Conservation (phyloP, 1,284 basidiomycete genomes). For the Termitomyces sp. region DNA sequence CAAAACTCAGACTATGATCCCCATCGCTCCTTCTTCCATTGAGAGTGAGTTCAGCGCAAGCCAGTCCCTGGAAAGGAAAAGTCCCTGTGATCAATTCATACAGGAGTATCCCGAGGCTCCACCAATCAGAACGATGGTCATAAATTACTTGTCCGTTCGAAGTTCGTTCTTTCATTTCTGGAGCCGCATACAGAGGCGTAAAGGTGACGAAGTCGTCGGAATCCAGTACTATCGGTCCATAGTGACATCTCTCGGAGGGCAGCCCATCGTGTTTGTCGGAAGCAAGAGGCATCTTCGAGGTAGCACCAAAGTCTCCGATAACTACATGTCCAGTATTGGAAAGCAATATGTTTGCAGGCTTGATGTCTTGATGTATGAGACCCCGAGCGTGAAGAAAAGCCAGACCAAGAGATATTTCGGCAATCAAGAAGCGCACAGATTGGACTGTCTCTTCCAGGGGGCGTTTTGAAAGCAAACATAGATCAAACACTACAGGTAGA, state of each 20-base stretch:
- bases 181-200: constrained; percentile 38
- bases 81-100: constrained; percentile 54
- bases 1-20: constrained; percentile 22
- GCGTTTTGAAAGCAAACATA: constrained; percentile 31
- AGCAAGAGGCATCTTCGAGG: constrained; percentile 22
- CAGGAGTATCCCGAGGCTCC: constrained; percentile 57
- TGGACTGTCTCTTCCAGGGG: constrained; percentile 34
- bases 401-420: constrained; percentile 58
- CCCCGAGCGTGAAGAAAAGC: constrained; percentile 59
- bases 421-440: constrained; percentile 55
- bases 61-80: constrained; percentile 13
- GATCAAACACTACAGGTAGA: constrained; percentile 12
- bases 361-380: constrained; percentile 36
- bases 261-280: neutral
- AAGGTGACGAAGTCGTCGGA: constrained; percentile 25
- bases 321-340: constrained; percentile 38
- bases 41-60: neutral
- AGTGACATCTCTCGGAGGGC: neutral
- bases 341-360: constrained; percentile 31
- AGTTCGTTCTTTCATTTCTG: constrained; percentile 47
- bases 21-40: constrained; percentile 19
- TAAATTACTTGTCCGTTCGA: constrained; percentile 33
- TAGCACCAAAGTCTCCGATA: constrained; percentile 59
- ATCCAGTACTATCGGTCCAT: constrained; percentile 21
- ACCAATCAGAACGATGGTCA: constrained; percentile 59